Base-by-base conservation (phyloP, 768 basidiomycete genomes). In the Hirschioporus abietinus region DNA sequence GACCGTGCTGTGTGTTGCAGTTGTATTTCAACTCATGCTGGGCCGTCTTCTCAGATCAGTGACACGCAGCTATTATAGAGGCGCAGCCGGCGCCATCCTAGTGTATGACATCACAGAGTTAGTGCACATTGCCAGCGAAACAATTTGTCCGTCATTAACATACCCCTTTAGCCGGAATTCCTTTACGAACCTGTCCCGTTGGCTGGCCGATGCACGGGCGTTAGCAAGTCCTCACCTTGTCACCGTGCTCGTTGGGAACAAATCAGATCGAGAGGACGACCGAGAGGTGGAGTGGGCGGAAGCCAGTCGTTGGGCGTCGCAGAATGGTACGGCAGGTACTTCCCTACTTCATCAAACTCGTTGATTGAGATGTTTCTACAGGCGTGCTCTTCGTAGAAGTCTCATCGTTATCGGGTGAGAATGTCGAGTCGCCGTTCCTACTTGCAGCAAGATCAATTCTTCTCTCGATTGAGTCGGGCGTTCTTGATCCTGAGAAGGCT, bases 211-310 rank as follows among this genome's bases (percentile, higher is more conserved):
- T 76, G 96, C 95, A 20, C 83, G 94, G 70, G 93, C 96, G 12
- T 79, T 99, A 67, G 96, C 92, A 17, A 95, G 94, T 68, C 92
- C 95, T 15, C 90, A 98, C 74, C 81, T 98, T 1, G 93, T 96
- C 65, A 86, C 87, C 0, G 92, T 96, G 57, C 81, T 96, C 18
- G 95, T 99, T 23, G 97, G 97, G 61, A 98, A 95, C 77, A 99
- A 99, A 80, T 86, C 91, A 17, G 97, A 99, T 76, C 83, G 88
- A 71, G 96, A 98, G 72, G 96, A 97, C 64, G 94, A 95, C 63
- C 81, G 97, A 64, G 92, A 99, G 76, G 95, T 99, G 52, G 93
- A 96, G 71, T 97, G 93, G 88, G 84, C 90, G 26, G 97, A 99
- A 78, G 97, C 94, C 10, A 94, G 92, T 72, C 82, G 86, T 73